Evolutionary conservation across 1,139 yeast species (phyloP).

Genomic region (Diutina mesorugosa): DNA sequence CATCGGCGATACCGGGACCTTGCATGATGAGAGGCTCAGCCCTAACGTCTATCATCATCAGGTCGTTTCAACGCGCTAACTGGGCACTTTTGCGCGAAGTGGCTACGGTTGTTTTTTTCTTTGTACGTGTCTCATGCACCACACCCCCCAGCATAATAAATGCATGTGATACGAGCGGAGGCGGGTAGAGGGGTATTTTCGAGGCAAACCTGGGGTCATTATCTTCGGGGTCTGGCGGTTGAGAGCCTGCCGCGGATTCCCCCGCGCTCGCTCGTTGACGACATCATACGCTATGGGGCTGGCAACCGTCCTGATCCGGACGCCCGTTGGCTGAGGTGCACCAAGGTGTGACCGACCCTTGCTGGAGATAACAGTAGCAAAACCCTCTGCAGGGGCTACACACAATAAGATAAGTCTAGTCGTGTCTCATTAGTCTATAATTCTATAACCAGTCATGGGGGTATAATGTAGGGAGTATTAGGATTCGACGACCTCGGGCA

Average conservation of each 20-base stretch:
- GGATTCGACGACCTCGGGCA: not conserved
- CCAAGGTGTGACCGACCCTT: not conserved
- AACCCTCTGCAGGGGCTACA: not conserved
- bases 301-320: no score
- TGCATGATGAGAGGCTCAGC: not conserved
- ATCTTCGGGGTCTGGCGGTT: not conserved
- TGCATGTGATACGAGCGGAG: not conserved
- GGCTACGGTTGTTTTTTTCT: not conserved
- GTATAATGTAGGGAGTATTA: not conserved
- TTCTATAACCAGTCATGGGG: not conserved
- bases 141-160: not conserved
- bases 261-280: not conserved
- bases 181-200: not conserved
- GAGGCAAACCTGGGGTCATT: not conserved
- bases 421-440: slow-evolving; percentile 1
- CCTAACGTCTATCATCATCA: not conserved
- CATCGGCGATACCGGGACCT: not conserved
- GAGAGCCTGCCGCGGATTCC: not conserved
- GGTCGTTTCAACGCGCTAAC: not conserved
- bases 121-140: not conserved
- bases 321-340: not conserved
- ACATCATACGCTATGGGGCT: no score
- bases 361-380: not conserved
- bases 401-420: not conserved
- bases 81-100: not conserved